Conservation (phyloP, 108 stramenopile species). For the Cylindrotheca fusiformis region DNA sequence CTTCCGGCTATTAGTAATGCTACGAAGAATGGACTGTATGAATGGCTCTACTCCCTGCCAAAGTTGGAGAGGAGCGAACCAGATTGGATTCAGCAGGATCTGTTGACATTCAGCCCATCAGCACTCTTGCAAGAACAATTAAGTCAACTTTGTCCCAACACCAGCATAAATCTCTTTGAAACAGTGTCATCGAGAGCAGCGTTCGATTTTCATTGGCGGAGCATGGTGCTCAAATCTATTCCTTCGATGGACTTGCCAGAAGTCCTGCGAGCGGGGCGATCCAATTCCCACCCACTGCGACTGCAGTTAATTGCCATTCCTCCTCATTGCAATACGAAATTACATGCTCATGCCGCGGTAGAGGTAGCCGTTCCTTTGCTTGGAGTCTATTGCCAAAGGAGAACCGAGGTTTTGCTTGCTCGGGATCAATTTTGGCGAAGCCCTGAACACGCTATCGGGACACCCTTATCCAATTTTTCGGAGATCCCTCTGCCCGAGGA, state of each 20-base stretch:
- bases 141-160: too few species aligned
- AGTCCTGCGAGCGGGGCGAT: neutral
- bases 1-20: too few species aligned
- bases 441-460: neutral
- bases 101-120: too few species aligned
- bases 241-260: neutral
- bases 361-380: conserved; percentile 6
- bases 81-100: too few species aligned
- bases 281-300: conserved; percentile 7
- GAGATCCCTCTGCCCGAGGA: too few species aligned
- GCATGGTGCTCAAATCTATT: neutral
- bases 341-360: conserved; percentile 8
- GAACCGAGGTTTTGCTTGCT: neutral
- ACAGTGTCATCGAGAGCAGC: too few species aligned
- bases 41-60: too few species aligned
- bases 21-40: too few species aligned
- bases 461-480: neutral
- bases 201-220: conserved; percentile 3
- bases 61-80: too few species aligned
- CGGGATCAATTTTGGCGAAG: neutral
- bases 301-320: conserved; percentile 9
- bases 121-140: too few species aligned
- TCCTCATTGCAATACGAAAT: neutral
- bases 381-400: neutral
- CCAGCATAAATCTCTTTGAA: too few species aligned